Conservation (phyloP, 257 asterid species). For the Solanum pennellii region DNA sequence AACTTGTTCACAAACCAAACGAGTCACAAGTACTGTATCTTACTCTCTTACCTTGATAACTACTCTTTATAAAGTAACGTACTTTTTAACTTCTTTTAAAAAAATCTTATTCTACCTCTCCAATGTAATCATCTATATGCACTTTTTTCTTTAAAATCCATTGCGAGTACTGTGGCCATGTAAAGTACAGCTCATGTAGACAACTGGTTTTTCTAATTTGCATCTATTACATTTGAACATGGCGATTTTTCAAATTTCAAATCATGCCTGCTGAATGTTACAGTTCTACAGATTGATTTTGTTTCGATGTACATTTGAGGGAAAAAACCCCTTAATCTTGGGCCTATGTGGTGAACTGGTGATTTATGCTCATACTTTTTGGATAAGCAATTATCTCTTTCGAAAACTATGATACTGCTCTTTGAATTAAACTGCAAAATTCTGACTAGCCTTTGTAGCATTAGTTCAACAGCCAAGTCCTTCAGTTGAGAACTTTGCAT, state of each 20-base stretch:
- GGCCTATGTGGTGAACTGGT: background rate
- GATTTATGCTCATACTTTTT: background rate
- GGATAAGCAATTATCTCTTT: background rate
- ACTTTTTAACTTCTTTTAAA: background rate
- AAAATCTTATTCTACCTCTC: background rate
- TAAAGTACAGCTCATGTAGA: background rate
- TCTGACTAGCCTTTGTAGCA: background rate
- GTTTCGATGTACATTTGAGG: background rate
- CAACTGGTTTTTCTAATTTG: background rate
- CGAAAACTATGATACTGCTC: background rate
- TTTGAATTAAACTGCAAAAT: background rate
- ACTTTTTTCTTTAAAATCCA: background rate
- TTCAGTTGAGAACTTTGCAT: background rate
- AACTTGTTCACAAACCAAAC: background rate
- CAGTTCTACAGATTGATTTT: background rate
- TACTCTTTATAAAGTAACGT: background rate
- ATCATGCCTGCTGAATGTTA: background rate
- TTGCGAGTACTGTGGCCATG: background rate
- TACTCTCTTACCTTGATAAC: background rate
- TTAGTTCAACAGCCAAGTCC: background rate
- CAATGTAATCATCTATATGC: background rate
- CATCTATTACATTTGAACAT: background rate
- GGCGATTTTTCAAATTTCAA: background rate
- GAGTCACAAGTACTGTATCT: background rate
- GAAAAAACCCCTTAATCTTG: background rate